phyloP scores from a whole-genome alignment of 495 filamentous ascomycete species.

The Paragyromitra xinjiangensis region DNA sequence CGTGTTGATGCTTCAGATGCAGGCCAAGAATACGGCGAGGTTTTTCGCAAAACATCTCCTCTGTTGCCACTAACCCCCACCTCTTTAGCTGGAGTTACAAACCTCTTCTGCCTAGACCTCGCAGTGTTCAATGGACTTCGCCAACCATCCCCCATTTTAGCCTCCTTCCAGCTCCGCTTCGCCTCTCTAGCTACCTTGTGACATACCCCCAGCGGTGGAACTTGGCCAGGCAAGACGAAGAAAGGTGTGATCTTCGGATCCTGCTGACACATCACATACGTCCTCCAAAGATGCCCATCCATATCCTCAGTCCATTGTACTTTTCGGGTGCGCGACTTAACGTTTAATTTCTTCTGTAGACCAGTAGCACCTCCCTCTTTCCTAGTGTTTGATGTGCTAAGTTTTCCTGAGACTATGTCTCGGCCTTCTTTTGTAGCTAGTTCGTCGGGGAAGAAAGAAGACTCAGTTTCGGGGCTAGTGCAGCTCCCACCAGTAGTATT shows the following conservation, averaged over 20 bases:
- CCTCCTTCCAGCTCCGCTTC: constrained; percentile 81
- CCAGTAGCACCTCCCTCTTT: not conserved
- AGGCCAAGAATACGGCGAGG: constrained; percentile 70
- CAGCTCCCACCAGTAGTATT: constrained; percentile 73
- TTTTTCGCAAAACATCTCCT: constrained; percentile 54
- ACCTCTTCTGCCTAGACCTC: constrained; percentile 37
- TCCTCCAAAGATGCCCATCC: constrained; percentile 93
- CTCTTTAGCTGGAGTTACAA: constrained; percentile 42
- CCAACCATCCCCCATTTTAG: constrained; percentile 58
- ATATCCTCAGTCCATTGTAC: constrained; percentile 82
- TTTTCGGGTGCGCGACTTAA: constrained; percentile 42
- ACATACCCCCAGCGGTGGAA: constrained; percentile 90
- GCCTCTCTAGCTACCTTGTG: constrained; percentile 86
- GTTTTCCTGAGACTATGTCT: not conserved
- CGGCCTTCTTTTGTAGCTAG: not conserved
- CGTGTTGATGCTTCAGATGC: constrained; percentile 83
- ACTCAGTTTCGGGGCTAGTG: constrained; percentile 68
- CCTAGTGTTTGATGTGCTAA: not conserved
- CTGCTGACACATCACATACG: constrained; percentile 84
- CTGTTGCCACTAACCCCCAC: constrained; percentile 40
- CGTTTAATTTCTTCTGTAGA: constrained; percentile 15
- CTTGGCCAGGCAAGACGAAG: constrained; percentile 83
- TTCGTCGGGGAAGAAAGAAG: constrained; percentile 24
- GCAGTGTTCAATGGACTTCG: constrained; percentile 47
- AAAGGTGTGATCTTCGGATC: constrained; percentile 95